Evolutionary conservation across 495 filamentous ascomycete species (phyloP).

Genomic region (Neurospora pannonica): DNA sequence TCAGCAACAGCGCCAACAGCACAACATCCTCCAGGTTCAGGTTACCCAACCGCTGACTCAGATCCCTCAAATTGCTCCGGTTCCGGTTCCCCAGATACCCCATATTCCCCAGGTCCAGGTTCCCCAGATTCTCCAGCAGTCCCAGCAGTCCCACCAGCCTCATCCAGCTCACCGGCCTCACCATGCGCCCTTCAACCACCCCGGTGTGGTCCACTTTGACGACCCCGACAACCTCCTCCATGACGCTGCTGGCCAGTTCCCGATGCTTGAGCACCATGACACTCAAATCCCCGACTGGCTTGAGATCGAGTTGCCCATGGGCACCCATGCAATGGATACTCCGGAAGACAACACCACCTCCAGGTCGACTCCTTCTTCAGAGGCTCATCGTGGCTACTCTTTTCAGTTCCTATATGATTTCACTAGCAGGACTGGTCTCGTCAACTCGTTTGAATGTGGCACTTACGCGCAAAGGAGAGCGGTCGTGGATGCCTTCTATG

Average conservation of each 20-base stretch:
- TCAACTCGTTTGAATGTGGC: slow-evolving; percentile 24
- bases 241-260: slow-evolving; percentile 11
- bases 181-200: slow-evolving; percentile 1
- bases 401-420: slow-evolving; percentile 21
- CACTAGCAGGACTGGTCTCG: slow-evolving; percentile 20
- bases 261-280: slow-evolving; percentile 2
- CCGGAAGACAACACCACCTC: not conserved
- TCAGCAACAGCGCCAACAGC: not conserved
- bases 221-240: slow-evolving; percentile 15
- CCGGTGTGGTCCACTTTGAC: slow-evolving; percentile 4
- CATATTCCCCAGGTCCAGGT: not conserved
- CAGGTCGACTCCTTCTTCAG: not conserved
- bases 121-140: not conserved
- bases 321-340: not conserved
- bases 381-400: slow-evolving; percentile 11
- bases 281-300: slow-evolving; percentile 10
- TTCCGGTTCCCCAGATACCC: not conserved
- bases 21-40: not conserved
- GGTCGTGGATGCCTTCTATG: slow-evolving; percentile 14
- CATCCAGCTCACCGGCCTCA: not conserved
- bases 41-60: not conserved
- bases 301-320: slow-evolving; percentile 4
- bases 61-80: not conserved
- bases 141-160: not conserved
- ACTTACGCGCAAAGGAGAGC: slow-evolving; percentile 16